Conservation (phyloP, 1,284 basidiomycete genomes). For the Trichosporon sp. region DNA sequence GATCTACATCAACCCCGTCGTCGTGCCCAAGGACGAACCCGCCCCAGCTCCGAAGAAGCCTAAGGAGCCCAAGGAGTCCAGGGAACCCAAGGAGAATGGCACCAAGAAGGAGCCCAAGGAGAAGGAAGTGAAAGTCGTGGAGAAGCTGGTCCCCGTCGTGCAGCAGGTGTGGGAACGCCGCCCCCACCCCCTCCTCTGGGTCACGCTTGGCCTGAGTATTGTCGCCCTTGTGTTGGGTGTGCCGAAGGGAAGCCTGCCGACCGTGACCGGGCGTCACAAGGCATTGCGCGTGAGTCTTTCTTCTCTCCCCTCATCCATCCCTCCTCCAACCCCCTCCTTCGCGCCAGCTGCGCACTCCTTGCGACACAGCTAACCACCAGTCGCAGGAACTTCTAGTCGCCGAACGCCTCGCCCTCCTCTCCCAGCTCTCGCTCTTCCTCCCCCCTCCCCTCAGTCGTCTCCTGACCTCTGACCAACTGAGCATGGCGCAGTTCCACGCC, state of each 20-base stretch:
- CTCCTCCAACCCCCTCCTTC: neutral
- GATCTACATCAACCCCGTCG: constrained; percentile 10
- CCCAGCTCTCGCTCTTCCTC: constrained; percentile 47
- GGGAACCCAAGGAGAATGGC: neutral
- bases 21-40: neutral
- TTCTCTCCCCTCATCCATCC: neutral
- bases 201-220: constrained; percentile 43
- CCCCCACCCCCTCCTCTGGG: constrained; percentile 52
- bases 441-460: constrained; percentile 47
- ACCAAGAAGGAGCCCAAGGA: constrained; percentile 15
- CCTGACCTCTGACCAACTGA: constrained; percentile 31
- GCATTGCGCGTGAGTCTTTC: constrained; percentile 45
- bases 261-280: constrained; percentile 50
- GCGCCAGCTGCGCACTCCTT: too few species aligned
- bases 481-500: constrained; percentile 28
- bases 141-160: neutral
- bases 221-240: constrained; percentile 48
- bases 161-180: constrained; percentile 12
- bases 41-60: neutral
- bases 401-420: constrained; percentile 44
- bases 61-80: neutral
- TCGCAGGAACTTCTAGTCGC: constrained; percentile 44
- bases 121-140: neutral
- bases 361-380: constrained; percentile 27
- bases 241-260: constrained; percentile 50